Percentiles rank a stretch among this genome's conserved stretches.
Conservation (phyloP, 1,284 basidiomycete genomes). For the Wallemia ichthyophaga region DNA sequence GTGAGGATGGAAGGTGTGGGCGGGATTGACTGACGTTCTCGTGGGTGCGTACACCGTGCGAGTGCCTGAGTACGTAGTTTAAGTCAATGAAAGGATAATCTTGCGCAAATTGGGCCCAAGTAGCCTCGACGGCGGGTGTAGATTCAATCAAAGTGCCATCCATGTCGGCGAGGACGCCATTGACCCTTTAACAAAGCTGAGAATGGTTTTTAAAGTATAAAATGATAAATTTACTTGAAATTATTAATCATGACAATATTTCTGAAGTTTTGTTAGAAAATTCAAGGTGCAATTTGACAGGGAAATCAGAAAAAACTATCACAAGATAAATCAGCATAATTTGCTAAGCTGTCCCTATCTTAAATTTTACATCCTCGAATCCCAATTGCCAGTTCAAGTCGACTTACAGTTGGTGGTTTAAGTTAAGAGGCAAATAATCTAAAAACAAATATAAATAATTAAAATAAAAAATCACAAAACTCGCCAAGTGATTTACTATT, state of each 20-base stretch:
- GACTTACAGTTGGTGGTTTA: not conserved
- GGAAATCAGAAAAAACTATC: not conserved
- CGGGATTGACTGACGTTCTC: slow-evolving; percentile 1
- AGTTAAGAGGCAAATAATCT: not conserved
- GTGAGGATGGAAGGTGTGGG: not conserved
- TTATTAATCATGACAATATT: not conserved
- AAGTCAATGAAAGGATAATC: not conserved
- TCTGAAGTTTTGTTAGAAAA: not conserved
- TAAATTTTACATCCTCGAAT: not conserved
- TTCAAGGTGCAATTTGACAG: not conserved
- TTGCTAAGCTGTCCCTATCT: not conserved
- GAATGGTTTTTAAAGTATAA: not conserved
- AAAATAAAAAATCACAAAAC: not conserved
- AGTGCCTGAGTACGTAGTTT: not conserved
- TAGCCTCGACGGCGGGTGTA: not conserved
- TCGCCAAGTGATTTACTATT: too few relatives aligned
- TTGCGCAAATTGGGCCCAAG: not conserved
- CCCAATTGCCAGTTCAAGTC: not conserved
- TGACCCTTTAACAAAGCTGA: not conserved
- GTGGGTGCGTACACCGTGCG: not conserved
- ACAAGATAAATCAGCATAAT: not conserved
- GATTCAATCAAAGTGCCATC: not conserved
- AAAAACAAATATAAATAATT: not conserved
- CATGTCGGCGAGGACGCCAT: not conserved
- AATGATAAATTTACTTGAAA: not conserved